Conservation (phyloP, 164 flowering plant genomes). For the Magnolia officinalis region DNA sequence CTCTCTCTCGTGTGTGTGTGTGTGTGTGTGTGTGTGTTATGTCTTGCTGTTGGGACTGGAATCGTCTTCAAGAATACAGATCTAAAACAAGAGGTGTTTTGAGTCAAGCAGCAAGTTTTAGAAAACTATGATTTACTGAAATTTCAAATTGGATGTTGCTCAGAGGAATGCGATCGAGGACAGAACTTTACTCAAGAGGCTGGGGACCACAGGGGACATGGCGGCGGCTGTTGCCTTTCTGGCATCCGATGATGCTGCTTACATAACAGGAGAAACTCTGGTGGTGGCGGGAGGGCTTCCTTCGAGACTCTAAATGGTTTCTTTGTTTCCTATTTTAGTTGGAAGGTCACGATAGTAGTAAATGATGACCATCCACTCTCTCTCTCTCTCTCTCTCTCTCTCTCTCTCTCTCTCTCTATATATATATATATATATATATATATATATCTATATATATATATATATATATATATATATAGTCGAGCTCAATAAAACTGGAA, state of each 20-base stretch:
- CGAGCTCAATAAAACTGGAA: no score
- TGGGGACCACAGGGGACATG: slow-evolving; percentile 89
- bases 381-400: no score
- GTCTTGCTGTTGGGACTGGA: no score
- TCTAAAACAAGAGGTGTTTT: no score
- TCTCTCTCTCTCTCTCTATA: no score
- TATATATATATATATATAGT: no score
- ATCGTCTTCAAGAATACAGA: no score
- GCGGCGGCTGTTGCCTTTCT: slow-evolving; percentile 85
- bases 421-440: no score
- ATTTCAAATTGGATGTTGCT: slow-evolving; percentile 5
- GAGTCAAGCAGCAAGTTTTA: not conserved
- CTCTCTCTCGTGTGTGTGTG: not conserved
- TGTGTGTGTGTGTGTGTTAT: not conserved
- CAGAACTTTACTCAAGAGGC: slow-evolving; percentile 54
- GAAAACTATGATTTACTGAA: not conserved
- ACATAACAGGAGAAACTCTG: slow-evolving; percentile 84
- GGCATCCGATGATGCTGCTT: slow-evolving; percentile 94
- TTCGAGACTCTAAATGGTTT: slow-evolving; percentile 58
- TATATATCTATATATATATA: no score
- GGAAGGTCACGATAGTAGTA: no score
- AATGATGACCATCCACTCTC: no score
- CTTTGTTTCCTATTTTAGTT: not conserved
- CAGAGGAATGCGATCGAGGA: slow-evolving; percentile 58
- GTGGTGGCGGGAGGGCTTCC: slow-evolving; percentile 88